Conservation (phyloP, 805 yeast species). For the Wickerhamomyces chambardii region DNA sequence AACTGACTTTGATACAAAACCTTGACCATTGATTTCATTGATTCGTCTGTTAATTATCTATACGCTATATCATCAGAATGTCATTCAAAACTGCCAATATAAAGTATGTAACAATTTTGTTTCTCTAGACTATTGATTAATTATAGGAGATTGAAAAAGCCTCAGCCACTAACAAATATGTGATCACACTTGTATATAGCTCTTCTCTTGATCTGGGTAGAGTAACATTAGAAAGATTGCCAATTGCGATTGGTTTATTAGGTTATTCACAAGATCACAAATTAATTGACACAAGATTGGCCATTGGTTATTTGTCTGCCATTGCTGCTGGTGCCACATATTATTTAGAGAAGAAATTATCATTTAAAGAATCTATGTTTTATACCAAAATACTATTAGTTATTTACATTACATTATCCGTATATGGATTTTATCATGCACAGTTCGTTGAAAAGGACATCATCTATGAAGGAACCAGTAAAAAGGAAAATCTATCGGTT, state of each 20-base stretch:
- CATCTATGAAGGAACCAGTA: conserved; percentile 32
- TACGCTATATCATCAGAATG: conserved; percentile 1
- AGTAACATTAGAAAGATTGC: conserved; percentile 23
- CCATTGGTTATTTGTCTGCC: conserved; percentile 41
- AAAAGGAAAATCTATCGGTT: conserved; percentile 18
- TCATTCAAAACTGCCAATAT: conserved; percentile 9
- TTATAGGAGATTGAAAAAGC: too few relatives aligned
- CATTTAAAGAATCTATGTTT: conserved; percentile 30
- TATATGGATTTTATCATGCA: conserved; percentile 26
- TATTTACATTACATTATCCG: conserved; percentile 30
- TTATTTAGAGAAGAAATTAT: conserved; percentile 37
- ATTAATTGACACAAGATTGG: conserved; percentile 36
- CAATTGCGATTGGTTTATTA: conserved; percentile 18
- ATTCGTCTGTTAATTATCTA: not conserved
- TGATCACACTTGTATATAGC: too few relatives aligned
- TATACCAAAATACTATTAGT: conserved; percentile 31
- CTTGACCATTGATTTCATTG: not conserved
- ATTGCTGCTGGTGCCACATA: conserved; percentile 39
- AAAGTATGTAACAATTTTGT: conserved; percentile 6
- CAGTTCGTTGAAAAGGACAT: conserved; percentile 29
- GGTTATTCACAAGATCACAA: conserved; percentile 34
- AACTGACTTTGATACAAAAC: too few relatives aligned
- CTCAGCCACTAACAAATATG: not conserved
- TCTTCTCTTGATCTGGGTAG: not conserved
- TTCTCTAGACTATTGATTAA: too few relatives aligned